These are phyloP conservation scores for Gossypium australe DNA, from an alignment of 345 rosid species.

Conservation along the genomic window DNA sequence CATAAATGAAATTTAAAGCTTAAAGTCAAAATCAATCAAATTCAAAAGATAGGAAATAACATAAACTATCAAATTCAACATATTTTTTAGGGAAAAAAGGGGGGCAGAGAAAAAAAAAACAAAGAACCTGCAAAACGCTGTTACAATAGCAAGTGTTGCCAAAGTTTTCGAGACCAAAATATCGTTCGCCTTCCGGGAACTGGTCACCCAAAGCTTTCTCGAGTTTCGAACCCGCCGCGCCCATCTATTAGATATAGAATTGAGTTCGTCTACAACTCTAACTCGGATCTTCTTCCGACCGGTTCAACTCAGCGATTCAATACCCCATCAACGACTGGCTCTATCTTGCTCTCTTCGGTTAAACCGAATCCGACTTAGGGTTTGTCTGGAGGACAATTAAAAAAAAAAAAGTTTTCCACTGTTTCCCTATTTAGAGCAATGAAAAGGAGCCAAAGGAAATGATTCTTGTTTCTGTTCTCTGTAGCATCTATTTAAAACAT, in stretches of 20 bases:
- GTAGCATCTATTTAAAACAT: no score
- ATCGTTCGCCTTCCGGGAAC: slow-evolving; percentile 99
- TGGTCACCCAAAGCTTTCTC: slow-evolving; percentile 99
- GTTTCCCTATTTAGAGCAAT: neutral
- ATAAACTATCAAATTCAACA: slow-evolving; percentile 14
- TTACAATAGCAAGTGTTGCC: slow-evolving; percentile 99
- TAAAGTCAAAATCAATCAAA: neutral
- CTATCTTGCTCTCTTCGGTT: neutral
- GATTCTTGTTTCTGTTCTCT: neutral
- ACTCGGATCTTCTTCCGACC: slow-evolving; percentile 23
- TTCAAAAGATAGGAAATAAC: neutral
- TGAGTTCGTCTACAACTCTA: slow-evolving; percentile 8
- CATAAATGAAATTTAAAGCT: neutral
- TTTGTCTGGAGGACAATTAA: slow-evolving; percentile 14
- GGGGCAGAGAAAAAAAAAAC: neutral
- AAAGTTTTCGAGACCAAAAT: slow-evolving; percentile 97
- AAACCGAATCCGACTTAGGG: slow-evolving; percentile 16
- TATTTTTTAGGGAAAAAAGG: neutral
- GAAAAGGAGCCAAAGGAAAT: neutral
- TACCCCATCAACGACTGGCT: slow-evolving; percentile 6
- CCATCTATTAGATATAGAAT: slow-evolving; percentile 40
- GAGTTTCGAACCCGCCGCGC: slow-evolving; percentile 96
- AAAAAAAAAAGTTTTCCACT: neutral
- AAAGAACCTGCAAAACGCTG: slow-evolving; percentile 88
- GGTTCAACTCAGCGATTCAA: slow-evolving; percentile 27